These are phyloP conservation scores for Claviceps citrina DNA, from an alignment of 2,329 filamentous ascomycete species.

Conservation along the genomic window DNA sequence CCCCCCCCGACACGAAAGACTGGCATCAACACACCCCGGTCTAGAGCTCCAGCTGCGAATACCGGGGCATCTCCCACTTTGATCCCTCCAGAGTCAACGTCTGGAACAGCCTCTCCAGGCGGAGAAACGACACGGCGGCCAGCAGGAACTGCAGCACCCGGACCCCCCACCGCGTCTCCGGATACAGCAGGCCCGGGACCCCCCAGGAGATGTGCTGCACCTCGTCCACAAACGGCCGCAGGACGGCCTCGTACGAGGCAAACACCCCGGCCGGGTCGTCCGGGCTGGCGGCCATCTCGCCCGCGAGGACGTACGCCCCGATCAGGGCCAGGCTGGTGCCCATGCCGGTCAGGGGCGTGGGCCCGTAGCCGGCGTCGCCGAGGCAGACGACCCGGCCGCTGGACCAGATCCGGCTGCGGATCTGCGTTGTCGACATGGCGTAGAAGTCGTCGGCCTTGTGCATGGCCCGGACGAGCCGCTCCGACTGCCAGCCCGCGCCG, in stretches of 20 bases:
- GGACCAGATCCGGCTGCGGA: conserved; percentile 25
- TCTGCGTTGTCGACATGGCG: conserved; percentile 24
- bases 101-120: neutral
- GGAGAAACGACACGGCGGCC: neutral
- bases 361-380: conserved; percentile 34
- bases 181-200: neutral
- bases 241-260: neutral
- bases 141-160: neutral
- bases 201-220: neutral
- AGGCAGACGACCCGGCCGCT: conserved; percentile 26
- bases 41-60: neutral
- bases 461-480: conserved; percentile 19
- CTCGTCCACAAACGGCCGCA: conserved; percentile 1
- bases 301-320: conserved; percentile 34
- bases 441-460: conserved; percentile 29
- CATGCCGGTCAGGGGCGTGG: conserved; percentile 31
- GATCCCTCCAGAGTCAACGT: neutral
- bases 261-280: neutral
- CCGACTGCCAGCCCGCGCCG: conserved; percentile 30
- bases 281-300: neutral
- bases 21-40: too few species aligned
- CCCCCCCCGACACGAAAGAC: too few species aligned
- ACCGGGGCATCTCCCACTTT: neutral
- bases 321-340: conserved; percentile 30
- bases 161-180: neutral